Evolutionary conservation across 306 rosid species (phyloP), one percentile per base, ranked within the genome.

Genomic region (Begonia loranthoides): DNA sequence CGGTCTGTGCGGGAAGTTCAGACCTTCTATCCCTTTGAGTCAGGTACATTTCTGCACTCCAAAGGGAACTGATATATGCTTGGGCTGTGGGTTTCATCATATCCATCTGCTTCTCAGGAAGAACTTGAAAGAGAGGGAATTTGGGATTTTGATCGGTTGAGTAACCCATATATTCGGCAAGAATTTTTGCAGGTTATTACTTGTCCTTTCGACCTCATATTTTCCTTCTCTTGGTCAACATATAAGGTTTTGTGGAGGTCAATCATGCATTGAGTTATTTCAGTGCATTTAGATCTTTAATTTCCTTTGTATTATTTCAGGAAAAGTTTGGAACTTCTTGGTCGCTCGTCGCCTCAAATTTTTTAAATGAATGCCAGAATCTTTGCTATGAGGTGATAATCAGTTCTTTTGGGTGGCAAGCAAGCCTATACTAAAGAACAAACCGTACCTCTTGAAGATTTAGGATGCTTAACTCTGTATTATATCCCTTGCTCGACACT

Each of bases 71-170:
- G 41, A 47, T 46, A 10, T n/a, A n/a, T n/a, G n/a, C n/a, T n/a
- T n/a, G n/a, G n/a, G 33, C 36, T 24, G 53, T 28, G 3, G 9
- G 17, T 48, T 58, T 16, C 9, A 24, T 28, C 2, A 48, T 1
- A 58, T 4, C 1, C 4, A 14, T 58, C 49, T 64, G 44, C 46
- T 47, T 64, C 68, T 59, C 67, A 89, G 97, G 97, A 82, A 69
- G 97, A 90, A 76, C 84, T 90, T 48, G 97, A 90, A 78, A 75
- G 58, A 66, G 95, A 82, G 58, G 97, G 95, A 49, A 66, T 90
- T 65, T 90, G 97, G 97, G 97, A 90, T 70, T 90, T 90, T 47
- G 77, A 90, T 76, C 97, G 95, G 64, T 66, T 85, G 63, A 80
- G 80, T 67, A 61, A 57, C 45, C 97, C 97, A 52, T 82, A 85